A percentile compares a stretch with the other conserved stretches of the same genome.
phyloP scores from a whole-genome alignment of 495 filamentous ascomycete species.

The Penicillium egyptiacum region DNA sequence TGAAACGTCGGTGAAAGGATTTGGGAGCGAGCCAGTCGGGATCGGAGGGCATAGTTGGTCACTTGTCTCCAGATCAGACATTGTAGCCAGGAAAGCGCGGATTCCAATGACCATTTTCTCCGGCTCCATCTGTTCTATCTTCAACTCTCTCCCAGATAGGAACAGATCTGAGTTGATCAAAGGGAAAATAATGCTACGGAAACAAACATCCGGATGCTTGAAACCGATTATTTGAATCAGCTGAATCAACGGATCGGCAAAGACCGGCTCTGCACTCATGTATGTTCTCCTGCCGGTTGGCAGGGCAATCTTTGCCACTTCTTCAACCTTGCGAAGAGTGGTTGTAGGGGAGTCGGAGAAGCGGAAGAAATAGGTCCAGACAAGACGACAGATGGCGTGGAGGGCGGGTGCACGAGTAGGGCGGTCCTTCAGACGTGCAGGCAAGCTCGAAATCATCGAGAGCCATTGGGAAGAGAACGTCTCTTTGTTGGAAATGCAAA shows the following conservation, averaged over 20 bases:
- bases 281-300: slow-evolving; percentile 74
- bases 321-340: slow-evolving; percentile 78
- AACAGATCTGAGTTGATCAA: slow-evolving; percentile 91
- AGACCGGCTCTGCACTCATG: slow-evolving; percentile 73
- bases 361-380: slow-evolving; percentile 95
- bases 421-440: slow-evolving; percentile 79
- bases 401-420: slow-evolving; percentile 75
- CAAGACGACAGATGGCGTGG: slow-evolving; percentile 84
- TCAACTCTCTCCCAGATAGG: slow-evolving; percentile 69
- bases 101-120: slow-evolving; percentile 97
- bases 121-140: slow-evolving; percentile 89
- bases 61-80: slow-evolving; percentile 89
- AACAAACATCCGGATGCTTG: slow-evolving; percentile 90
- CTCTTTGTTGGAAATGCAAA: slow-evolving; percentile 85
- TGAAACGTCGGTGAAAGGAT: slow-evolving; percentile 42
- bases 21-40: slow-evolving; percentile 55
- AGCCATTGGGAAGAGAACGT: slow-evolving; percentile 83
- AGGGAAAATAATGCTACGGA: slow-evolving; percentile 88
- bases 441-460: slow-evolving; percentile 70
- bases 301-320: slow-evolving; percentile 78
- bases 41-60: slow-evolving; percentile 80
- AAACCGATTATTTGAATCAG: slow-evolving; percentile 94
- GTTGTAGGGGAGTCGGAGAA: slow-evolving; percentile 67
- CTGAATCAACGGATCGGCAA: slow-evolving; percentile 86
- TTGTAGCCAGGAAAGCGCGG: slow-evolving; percentile 82